Conservation (phyloP, 108 stramenopile species). For the Conticribra weissflogii region DNA sequence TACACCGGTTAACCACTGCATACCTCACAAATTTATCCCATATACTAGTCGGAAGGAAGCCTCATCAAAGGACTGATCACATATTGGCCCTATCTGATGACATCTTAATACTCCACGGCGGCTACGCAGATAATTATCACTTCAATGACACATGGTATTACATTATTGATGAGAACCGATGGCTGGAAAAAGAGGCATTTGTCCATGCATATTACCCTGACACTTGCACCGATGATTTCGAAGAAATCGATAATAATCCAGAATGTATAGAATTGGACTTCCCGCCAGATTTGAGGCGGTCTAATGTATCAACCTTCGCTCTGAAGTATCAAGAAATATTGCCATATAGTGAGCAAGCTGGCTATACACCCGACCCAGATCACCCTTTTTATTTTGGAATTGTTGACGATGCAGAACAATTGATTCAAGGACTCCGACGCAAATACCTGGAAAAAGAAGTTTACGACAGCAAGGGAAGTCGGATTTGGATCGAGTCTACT, state of each 20-base stretch:
- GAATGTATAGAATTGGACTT: constrained; percentile 61
- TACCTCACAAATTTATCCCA: background rate
- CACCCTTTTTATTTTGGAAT: constrained; percentile 62
- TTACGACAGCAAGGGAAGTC: constrained; percentile 25
- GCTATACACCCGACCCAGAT: constrained; percentile 42
- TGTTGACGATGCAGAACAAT: constrained; percentile 53
- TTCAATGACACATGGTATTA: constrained; percentile 88
- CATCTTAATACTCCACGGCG: constrained; percentile 70
- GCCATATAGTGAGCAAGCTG: constrained; percentile 41
- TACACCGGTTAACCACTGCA: no score
- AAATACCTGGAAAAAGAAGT: constrained; percentile 39
- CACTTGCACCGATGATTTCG: constrained; percentile 72
- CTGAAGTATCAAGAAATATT: constrained; percentile 48
- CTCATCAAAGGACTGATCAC: constrained; percentile 37
- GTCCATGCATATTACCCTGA: constrained; percentile 75
- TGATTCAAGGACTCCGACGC: constrained; percentile 31
- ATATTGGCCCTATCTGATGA: constrained; percentile 35
- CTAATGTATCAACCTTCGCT: constrained; percentile 39
- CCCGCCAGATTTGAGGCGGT: constrained; percentile 49
- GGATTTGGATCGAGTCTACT: constrained; percentile 43
- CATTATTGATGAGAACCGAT: constrained; percentile 64
- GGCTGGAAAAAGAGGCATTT: constrained; percentile 70
- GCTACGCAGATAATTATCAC: constrained; percentile 71
- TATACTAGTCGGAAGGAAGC: constrained; percentile 27
- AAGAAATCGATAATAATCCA: constrained; percentile 43